Percentiles rank a stretch among this genome's conserved stretches.
Conservation (phyloP, 228 moss, liverwort and hornwort species). For the Sphagnum magellanicum region DNA sequence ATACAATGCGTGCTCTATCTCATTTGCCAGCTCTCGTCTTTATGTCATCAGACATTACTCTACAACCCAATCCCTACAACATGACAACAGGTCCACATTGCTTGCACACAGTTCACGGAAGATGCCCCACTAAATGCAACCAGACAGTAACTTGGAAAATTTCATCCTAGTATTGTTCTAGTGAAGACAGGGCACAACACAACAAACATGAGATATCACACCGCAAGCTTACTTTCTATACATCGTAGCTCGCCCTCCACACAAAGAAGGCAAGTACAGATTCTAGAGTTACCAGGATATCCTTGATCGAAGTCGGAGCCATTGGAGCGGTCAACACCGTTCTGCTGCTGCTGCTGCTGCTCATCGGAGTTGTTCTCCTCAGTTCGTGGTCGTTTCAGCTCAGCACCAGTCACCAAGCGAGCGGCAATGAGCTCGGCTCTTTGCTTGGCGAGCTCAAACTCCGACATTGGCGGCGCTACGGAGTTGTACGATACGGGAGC, state of each 20-base stretch:
- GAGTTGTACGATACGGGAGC: slow-evolving; percentile 63
- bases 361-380: slow-evolving; percentile 65
- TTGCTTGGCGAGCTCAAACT: slow-evolving; percentile 95
- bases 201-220: neutral
- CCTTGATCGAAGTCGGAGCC: slow-evolving; percentile 58
- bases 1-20: neutral
- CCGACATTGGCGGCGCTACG: slow-evolving; percentile 82
- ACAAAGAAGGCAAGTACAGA: too few species aligned
- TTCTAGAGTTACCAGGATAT: slow-evolving; percentile 43
- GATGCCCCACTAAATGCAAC: neutral
- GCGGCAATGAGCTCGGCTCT: slow-evolving; percentile 93
- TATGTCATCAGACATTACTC: too few species aligned
- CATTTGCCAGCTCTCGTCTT: too few species aligned
- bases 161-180: neutral
- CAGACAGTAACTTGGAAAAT: neutral
- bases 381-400: slow-evolving; percentile 89
- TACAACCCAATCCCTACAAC: too few species aligned
- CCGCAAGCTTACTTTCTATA: neutral
- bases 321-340: slow-evolving; percentile 38
- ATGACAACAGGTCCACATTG: neutral
- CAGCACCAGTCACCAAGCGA: slow-evolving; percentile 60
- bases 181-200: neutral
- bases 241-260: neutral
- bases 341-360: slow-evolving; percentile 9
- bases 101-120: neutral